These are phyloP conservation scores for Calonectria pauciramosa DNA, from an alignment of 2,329 filamentous ascomycete species.

Conservation along the genomic window DNA sequence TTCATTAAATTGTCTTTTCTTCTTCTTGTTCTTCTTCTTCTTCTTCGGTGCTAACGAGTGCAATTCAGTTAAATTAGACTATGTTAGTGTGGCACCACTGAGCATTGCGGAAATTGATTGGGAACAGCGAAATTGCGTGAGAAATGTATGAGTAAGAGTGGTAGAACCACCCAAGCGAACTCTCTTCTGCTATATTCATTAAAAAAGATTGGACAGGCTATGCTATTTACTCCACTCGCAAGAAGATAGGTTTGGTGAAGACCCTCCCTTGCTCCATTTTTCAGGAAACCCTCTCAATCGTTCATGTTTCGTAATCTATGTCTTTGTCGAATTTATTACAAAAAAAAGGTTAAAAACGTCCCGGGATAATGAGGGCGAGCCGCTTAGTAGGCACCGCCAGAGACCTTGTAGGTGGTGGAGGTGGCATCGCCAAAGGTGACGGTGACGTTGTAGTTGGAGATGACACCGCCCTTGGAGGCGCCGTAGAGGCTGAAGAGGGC, in stretches of 20 bases:
- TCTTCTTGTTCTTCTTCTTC: too few relatives aligned
- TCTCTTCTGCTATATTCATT: slow-evolving; percentile 3
- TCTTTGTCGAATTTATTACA: background rate
- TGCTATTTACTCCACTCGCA: background rate
- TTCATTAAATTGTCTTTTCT: too few relatives aligned
- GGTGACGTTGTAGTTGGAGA: slow-evolving; percentile 22
- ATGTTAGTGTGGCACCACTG: background rate
- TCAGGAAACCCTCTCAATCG: background rate
- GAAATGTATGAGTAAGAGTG: background rate
- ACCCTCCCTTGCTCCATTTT: background rate
- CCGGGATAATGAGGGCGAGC: too few relatives aligned
- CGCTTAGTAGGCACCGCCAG: background rate
- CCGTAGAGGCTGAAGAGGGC: slow-evolving; percentile 49
- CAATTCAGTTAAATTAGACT: background rate
- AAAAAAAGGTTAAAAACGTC: background rate
- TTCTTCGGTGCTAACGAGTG: background rate
- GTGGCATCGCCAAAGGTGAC: slow-evolving; percentile 20
- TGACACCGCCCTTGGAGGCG: slow-evolving; percentile 20
- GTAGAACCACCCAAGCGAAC: background rate
- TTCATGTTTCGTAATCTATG: background rate
- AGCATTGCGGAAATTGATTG: background rate
- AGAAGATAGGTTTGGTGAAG: background rate
- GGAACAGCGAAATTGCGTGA: background rate
- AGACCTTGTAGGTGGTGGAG: slow-evolving; percentile 18
- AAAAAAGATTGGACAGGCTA: slow-evolving; percentile 17